Percentiles rank a stretch among this genome's conserved stretches.
These are phyloP conservation scores for Naganishia kalamii DNA, from an alignment of 768 basidiomycete species.

Conservation along the genomic window DNA sequence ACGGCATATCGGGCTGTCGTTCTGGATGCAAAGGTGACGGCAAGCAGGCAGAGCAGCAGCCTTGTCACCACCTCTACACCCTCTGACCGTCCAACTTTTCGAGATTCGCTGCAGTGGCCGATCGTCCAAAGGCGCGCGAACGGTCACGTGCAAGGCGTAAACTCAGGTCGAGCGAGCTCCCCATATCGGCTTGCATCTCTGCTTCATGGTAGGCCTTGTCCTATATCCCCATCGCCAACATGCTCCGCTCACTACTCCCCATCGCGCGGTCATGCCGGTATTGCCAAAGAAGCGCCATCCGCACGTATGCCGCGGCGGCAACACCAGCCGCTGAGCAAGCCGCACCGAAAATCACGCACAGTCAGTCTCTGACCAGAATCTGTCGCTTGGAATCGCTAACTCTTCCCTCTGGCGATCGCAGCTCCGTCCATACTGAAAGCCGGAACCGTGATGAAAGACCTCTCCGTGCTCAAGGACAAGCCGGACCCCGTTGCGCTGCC, in stretches of 20 bases:
- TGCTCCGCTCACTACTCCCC: background rate
- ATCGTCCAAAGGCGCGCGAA: background rate
- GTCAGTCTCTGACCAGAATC: background rate
- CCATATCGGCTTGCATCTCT: too few relatives aligned
- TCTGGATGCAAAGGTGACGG: background rate
- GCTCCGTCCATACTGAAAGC: constrained; percentile 41
- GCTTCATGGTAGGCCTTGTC: background rate
- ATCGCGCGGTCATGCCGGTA: background rate
- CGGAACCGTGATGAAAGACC: constrained; percentile 69
- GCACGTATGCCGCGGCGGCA: background rate
- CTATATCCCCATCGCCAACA: background rate
- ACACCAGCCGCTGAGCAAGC: background rate
- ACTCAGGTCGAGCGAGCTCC: too few relatives aligned
- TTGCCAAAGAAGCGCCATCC: background rate
- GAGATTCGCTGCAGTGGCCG: background rate
- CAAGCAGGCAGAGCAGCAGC: background rate
- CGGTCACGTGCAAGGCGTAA: background rate
- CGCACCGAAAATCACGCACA: background rate
- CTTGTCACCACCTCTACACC: background rate
- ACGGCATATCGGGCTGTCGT: constrained; percentile 32
- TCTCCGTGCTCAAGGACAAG: constrained; percentile 77
- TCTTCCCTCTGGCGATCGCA: constrained; percentile 20
- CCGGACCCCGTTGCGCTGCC: constrained; percentile 65
- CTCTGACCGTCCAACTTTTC: background rate
- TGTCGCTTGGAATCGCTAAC: background rate